phyloP scores from a whole-genome alignment of 306 rosid genomes.

The Pueraria montana region DNA sequence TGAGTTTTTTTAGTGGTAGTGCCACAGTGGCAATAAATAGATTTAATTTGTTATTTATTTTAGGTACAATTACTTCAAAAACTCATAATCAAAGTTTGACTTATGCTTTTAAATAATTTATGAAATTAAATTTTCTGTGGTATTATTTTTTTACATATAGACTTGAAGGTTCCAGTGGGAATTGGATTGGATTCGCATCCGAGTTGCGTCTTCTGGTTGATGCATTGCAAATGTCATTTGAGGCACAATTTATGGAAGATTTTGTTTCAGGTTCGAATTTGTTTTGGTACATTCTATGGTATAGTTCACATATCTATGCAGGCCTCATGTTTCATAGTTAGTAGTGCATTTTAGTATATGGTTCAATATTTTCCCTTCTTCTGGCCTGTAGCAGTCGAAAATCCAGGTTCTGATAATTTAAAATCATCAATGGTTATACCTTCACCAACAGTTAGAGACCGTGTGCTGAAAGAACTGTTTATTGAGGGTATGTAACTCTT shows the following conservation, averaged over 20 bases:
- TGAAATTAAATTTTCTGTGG: background rate
- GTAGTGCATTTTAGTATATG: slow-evolving; percentile 33
- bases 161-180: slow-evolving; percentile 72
- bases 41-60: slow-evolving; percentile 32
- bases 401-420: slow-evolving; percentile 72
- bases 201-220: slow-evolving; percentile 78
- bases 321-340: slow-evolving; percentile 49
- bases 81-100: slow-evolving; percentile 23
- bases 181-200: slow-evolving; percentile 82
- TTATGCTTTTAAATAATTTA: slow-evolving; percentile 30
- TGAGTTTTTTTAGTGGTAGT: background rate
- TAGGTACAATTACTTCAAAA: slow-evolving; percentile 24
- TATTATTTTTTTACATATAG: slow-evolving; percentile 54
- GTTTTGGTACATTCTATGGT: slow-evolving; percentile 31
- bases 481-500: slow-evolving; percentile 71
- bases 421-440: slow-evolving; percentile 81
- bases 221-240: slow-evolving; percentile 83
- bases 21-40: slow-evolving; percentile 22
- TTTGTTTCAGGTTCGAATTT: slow-evolving; percentile 86
- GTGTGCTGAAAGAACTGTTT: slow-evolving; percentile 91
- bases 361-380: slow-evolving; percentile 40
- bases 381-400: slow-evolving; percentile 76
- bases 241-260: slow-evolving; percentile 94
- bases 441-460: slow-evolving; percentile 91
- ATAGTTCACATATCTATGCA: slow-evolving; percentile 33